phyloP scores from a whole-genome alignment of 2,329 filamentous ascomycete species.

The Apiospora aurea region DNA sequence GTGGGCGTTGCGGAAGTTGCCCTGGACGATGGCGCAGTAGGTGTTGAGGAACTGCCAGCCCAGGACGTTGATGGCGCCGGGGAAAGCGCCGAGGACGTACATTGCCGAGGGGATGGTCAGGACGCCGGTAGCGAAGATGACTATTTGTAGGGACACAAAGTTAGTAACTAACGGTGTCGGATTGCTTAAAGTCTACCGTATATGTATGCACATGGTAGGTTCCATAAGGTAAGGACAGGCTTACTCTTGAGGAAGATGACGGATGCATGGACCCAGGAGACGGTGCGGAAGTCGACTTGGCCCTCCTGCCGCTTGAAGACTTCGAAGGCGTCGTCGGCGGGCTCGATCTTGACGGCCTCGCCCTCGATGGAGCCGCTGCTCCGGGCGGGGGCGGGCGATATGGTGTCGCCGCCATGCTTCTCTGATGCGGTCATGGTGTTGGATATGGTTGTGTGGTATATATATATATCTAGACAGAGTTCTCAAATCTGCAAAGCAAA shows the following conservation, averaged over 20 bases:
- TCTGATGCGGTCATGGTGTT: conserved; percentile 10
- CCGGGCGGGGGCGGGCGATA: conserved; percentile 31
- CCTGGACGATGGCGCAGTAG: conserved; percentile 49
- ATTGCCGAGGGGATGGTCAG: conserved; percentile 51
- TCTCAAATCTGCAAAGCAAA: neutral
- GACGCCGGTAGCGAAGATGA: conserved; percentile 52
- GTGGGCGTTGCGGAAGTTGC: conserved; percentile 48
- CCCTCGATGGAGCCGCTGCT: conserved; percentile 34
- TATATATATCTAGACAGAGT: neutral
- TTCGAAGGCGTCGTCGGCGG: conserved; percentile 44
- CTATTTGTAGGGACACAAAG: conserved; percentile 29
- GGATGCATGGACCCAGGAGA: conserved; percentile 54
- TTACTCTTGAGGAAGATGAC: conserved; percentile 55
- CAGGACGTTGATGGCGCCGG: conserved; percentile 51
- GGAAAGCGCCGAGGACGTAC: conserved; percentile 50
- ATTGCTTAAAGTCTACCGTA: neutral
- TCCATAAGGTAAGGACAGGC: conserved; percentile 20
- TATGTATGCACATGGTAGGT: neutral
- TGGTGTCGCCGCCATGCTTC: conserved; percentile 31
- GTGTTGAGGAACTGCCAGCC: conserved; percentile 49
- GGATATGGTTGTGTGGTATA: conserved; percentile 1
- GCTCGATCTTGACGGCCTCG: conserved; percentile 33
- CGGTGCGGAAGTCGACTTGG: conserved; percentile 55
- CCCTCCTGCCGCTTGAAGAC: conserved; percentile 53
- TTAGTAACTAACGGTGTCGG: neutral